These are phyloP conservation scores for Annulohypoxylon bovei DNA, from an alignment of 495 filamentous ascomycete genomes.

Conservation along the genomic window DNA sequence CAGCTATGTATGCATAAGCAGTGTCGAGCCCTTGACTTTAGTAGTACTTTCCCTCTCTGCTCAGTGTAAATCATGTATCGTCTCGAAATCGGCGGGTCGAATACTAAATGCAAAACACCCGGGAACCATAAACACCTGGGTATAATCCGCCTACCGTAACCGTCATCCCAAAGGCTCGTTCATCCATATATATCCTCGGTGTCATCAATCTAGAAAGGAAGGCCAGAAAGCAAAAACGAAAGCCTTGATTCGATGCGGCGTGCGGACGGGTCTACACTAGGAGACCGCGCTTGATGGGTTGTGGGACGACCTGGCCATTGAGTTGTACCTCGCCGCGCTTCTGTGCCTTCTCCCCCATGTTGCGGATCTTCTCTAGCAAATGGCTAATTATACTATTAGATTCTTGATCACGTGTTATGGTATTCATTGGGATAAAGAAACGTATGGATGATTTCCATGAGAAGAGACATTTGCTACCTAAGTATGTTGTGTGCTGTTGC, in stretches of 20 bases:
- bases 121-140: background rate
- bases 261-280: conserved; percentile 34
- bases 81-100: background rate
- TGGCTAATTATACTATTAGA: conserved; percentile 46
- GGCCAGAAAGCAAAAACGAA: background rate
- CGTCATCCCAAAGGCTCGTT: background rate
- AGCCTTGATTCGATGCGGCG: background rate
- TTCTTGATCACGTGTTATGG: background rate
- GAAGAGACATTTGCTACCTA: background rate
- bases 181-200: background rate
- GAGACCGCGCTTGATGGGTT: conserved; percentile 52
- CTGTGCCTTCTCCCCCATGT: conserved; percentile 46
- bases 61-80: too few relatives aligned
- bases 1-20: background rate
- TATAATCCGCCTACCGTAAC: conserved; percentile 25
- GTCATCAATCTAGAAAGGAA: background rate
- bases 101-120: conserved; percentile 2
- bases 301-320: conserved; percentile 40
- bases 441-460: background rate
- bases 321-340: conserved; percentile 33
- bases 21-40: background rate
- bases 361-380: conserved; percentile 57
- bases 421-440: background rate
- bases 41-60: too few relatives aligned
- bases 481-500: background rate